Percentiles rank a stretch among this genome's conserved stretches.
phyloP scores from a whole-genome alignment of 78 protist species.

The Dictyostelium intermedium region DNA sequence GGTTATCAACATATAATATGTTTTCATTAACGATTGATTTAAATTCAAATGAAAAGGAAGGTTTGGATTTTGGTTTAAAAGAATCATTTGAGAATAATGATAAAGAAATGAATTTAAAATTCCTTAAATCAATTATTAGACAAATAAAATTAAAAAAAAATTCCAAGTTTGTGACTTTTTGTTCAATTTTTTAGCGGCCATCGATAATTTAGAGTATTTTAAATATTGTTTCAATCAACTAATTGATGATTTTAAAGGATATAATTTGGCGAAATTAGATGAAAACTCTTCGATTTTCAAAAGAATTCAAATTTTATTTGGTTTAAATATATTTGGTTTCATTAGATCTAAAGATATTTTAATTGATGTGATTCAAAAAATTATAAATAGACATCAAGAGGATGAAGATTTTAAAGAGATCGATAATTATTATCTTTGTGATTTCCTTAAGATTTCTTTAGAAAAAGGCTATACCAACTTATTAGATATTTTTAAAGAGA shows the following conservation, averaged over 20 bases:
- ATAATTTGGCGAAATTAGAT: not conserved
- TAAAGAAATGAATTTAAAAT: not conserved
- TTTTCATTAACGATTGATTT: not conserved
- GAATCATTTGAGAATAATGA: not conserved
- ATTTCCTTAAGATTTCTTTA: too few species aligned
- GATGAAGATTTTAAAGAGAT: not conserved
- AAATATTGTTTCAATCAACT: not conserved
- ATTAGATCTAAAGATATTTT: not conserved
- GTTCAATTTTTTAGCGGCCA: not conserved
- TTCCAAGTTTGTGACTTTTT: not conserved
- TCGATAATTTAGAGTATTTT: not conserved
- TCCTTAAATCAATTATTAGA: not conserved
- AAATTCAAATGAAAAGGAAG: not conserved
- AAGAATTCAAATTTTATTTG: not conserved
- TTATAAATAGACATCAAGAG: not conserved
- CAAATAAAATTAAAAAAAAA: too few species aligned
- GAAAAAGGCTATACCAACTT: not conserved
- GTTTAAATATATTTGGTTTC: not conserved
- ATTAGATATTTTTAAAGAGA: not conserved
- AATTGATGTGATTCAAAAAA: not conserved
- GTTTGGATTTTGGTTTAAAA: not conserved
- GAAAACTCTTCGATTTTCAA: not conserved
- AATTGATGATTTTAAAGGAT: not conserved
- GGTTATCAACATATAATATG: not conserved
- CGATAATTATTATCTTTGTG: not conserved